A percentile compares a stretch with the other conserved stretches of the same genome.
Conservation (phyloP, 1,139 yeast species). For the Hansenula sp. region DNA sequence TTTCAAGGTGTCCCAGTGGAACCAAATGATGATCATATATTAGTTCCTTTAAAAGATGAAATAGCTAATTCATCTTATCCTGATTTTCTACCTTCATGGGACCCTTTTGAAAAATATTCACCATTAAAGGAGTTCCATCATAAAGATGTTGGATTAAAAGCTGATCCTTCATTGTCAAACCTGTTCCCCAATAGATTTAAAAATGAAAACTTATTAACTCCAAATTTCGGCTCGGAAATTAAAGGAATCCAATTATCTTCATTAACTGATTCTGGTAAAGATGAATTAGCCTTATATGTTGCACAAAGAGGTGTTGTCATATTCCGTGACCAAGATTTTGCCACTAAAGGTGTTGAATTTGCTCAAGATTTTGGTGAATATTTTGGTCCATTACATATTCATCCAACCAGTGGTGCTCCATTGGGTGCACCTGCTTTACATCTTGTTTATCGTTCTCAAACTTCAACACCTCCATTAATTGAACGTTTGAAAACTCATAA, state of each 20-base stretch:
- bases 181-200: conserved; percentile 9
- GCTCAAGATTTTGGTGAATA: conserved; percentile 50
- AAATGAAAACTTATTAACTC: conserved; percentile 24
- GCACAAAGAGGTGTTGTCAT: conserved; percentile 68
- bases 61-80: not conserved
- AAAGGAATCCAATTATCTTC: conserved; percentile 53
- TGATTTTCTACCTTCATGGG: not conserved
- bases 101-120: not conserved
- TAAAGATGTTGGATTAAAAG: conserved; percentile 14
- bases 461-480: not conserved
- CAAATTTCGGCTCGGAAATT: conserved; percentile 64
- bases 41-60: not conserved
- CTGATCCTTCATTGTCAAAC: conserved; percentile 25
- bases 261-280: conserved; percentile 48
- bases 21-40: not conserved
- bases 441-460: conserved; percentile 41
- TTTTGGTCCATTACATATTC: conserved; percentile 67
- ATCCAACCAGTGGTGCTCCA: conserved; percentile 75
- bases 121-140: conserved; percentile 6
- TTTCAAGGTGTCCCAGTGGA: not conserved
- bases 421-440: conserved; percentile 54
- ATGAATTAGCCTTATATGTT: conserved; percentile 60
- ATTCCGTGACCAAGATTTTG: conserved; percentile 61
- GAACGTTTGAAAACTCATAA: conserved; percentile 60
- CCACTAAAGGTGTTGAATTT: conserved; percentile 49